Conservation (phyloP, 768 basidiomycete species). For the Strobilomyces confusus region DNA sequence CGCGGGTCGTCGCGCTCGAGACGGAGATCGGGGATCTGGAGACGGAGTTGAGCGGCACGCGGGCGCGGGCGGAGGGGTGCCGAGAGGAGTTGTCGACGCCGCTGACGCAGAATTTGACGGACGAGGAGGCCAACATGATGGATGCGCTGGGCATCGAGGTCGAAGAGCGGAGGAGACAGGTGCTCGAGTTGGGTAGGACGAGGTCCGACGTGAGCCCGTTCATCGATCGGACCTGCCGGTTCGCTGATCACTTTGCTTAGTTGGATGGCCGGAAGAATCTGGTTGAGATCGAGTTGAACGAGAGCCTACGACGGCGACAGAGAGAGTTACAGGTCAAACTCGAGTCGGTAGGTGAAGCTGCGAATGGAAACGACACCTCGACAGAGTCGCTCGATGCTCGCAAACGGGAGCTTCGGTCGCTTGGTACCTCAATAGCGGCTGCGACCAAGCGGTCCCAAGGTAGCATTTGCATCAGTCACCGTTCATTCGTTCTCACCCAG, state of each 20-base stretch:
- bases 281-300: slow-evolving; percentile 90
- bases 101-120: slow-evolving; percentile 68
- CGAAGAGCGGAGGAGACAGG: slow-evolving; percentile 65
- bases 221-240: not conserved
- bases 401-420: slow-evolving; percentile 60
- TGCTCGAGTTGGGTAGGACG: slow-evolving; percentile 62
- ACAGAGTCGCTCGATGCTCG: slow-evolving; percentile 66
- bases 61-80: slow-evolving; percentile 61
- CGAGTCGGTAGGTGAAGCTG: slow-evolving; percentile 67
- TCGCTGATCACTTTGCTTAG: slow-evolving; percentile 8
- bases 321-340: slow-evolving; percentile 76
- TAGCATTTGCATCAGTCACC: slow-evolving; percentile 17
- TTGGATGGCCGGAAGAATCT: slow-evolving; percentile 73
- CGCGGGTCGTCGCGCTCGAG: slow-evolving; percentile 61
- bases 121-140: slow-evolving; percentile 66
- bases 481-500: not conserved
- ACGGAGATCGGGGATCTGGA: slow-evolving; percentile 66
- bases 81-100: slow-evolving; percentile 68
- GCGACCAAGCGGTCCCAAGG: slow-evolving; percentile 63
- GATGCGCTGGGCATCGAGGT: slow-evolving; percentile 69
- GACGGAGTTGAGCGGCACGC: slow-evolving; percentile 60
- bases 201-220: slow-evolving; percentile 61
- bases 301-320: slow-evolving; percentile 73
- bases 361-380: slow-evolving; percentile 51
- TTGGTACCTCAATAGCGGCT: slow-evolving; percentile 63